phyloP scores from a whole-genome alignment of 1,284 basidiomycete genomes.

The Hemileia vastatrix region DNA sequence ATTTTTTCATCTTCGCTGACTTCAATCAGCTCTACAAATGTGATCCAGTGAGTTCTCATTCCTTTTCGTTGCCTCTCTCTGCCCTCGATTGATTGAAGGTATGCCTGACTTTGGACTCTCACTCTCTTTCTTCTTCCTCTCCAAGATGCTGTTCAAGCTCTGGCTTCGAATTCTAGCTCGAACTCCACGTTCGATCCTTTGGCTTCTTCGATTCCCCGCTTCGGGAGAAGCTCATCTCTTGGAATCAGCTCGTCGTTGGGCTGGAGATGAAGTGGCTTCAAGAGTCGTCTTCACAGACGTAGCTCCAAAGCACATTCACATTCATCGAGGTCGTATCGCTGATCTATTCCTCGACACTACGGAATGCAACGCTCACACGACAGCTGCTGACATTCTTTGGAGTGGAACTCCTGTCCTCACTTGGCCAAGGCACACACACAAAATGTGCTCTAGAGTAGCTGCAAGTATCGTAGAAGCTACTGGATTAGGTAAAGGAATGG shows the following conservation, averaged over 20 bases:
- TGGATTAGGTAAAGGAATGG: slow-evolving; percentile 53
- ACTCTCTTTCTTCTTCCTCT: slow-evolving; percentile 49
- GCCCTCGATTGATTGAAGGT: not conserved
- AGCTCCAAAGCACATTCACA: slow-evolving; percentile 52
- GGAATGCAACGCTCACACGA: slow-evolving; percentile 59
- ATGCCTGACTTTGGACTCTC: not conserved
- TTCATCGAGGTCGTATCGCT: slow-evolving; percentile 52
- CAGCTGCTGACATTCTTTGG: slow-evolving; percentile 56
- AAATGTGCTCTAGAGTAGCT: slow-evolving; percentile 57
- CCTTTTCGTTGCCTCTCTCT: too few relatives aligned
- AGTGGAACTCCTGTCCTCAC: slow-evolving; percentile 55
- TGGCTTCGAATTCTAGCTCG: slow-evolving; percentile 53
- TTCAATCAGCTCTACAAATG: slow-evolving; percentile 53
- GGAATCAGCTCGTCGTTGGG: slow-evolving; percentile 51
- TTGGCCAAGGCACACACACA: slow-evolving; percentile 53
- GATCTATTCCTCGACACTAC: slow-evolving; percentile 57
- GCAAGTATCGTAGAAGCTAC: slow-evolving; percentile 55
- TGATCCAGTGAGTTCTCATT: too few relatives aligned
- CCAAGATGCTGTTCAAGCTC: slow-evolving; percentile 52
- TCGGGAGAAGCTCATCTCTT: slow-evolving; percentile 53
- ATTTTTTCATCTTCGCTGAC: slow-evolving; percentile 54
- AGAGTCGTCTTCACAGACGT: slow-evolving; percentile 56
- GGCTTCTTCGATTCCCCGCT: slow-evolving; percentile 55
- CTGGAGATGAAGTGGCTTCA: slow-evolving; percentile 51
- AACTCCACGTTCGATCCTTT: slow-evolving; percentile 53